phyloP scores from a whole-genome alignment of 225 moss, liverwort and hornwort species.

The Marchantia polymorpha region DNA sequence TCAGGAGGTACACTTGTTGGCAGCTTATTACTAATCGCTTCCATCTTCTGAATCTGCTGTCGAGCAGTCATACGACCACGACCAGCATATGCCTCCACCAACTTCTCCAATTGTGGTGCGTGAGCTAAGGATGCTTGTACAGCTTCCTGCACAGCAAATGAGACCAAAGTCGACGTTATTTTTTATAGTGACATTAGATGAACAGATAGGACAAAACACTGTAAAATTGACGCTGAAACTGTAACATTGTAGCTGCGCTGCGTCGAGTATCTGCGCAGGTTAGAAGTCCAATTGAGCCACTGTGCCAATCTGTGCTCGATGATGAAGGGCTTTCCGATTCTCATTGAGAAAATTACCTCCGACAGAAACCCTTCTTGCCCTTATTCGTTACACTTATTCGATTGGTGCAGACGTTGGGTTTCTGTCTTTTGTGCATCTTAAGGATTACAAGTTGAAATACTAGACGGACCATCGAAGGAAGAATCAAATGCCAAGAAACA shows the following conservation, averaged over 20 bases:
- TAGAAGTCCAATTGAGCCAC: neutral
- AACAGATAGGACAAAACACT: too few relatives aligned
- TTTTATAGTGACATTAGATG: too few relatives aligned
- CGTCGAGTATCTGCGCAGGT: neutral
- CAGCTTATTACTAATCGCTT: constrained; percentile 58
- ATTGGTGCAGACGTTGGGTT: too few relatives aligned
- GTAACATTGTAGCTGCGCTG: neutral
- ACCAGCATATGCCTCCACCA: constrained; percentile 78
- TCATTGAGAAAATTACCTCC: too few relatives aligned
- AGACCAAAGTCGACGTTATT: too few relatives aligned
- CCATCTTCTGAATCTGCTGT: constrained; percentile 63
- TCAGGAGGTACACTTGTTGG: constrained; percentile 71
- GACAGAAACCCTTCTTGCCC: too few relatives aligned
- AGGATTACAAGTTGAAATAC: too few relatives aligned
- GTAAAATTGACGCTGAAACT: neutral
- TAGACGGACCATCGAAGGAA: too few relatives aligned
- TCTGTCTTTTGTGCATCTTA: too few relatives aligned
- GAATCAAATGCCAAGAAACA: too few relatives aligned
- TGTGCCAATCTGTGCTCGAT: neutral
- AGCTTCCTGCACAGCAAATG: constrained; percentile 47
- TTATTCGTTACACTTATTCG: too few relatives aligned
- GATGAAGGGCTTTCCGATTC: neutral
- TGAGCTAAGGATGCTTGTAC: constrained; percentile 67
- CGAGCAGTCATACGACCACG: constrained; percentile 61
- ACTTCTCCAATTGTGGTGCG: constrained; percentile 72